phyloP scores from a whole-genome alignment of 306 rosid species.

The Vigna unguiculata region DNA sequence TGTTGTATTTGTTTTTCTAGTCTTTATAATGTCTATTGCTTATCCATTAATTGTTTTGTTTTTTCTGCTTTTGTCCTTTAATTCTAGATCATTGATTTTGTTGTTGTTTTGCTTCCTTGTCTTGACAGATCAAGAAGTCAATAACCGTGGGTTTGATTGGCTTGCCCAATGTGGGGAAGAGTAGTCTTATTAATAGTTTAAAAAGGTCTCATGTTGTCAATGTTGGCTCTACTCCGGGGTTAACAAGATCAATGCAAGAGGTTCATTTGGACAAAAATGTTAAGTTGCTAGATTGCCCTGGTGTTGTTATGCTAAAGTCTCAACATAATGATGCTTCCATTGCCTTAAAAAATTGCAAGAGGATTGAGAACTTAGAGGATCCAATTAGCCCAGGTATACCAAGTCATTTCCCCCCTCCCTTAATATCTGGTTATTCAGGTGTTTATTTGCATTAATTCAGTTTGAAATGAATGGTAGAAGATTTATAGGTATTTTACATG shows the following conservation, averaged over 20 bases:
- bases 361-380: conserved; percentile 91
- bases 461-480: background rate
- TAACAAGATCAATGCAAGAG: conserved; percentile 93
- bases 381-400: conserved; percentile 85
- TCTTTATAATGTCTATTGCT: conserved; percentile 6
- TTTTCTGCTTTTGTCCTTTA: background rate
- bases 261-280: conserved; percentile 89
- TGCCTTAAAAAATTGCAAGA: conserved; percentile 86
- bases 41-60: background rate
- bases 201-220: conserved; percentile 77
- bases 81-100: conserved; percentile 22
- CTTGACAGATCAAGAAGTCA: conserved; percentile 85
- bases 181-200: conserved; percentile 93
- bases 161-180: conserved; percentile 97
- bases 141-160: conserved; percentile 94
- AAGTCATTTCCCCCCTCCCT: background rate
- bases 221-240: conserved; percentile 91
- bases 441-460: conserved; percentile 9
- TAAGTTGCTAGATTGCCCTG: conserved; percentile 93
- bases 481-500: background rate
- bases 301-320: conserved; percentile 87
- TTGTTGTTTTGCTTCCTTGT: conserved; percentile 29
- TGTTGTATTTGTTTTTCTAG: conserved; percentile 5
- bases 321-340: conserved; percentile 67
- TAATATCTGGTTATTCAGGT: background rate